phyloP scores from a whole-genome alignment of 345 rosid species.

The Lagerstroemia speciosa region DNA sequence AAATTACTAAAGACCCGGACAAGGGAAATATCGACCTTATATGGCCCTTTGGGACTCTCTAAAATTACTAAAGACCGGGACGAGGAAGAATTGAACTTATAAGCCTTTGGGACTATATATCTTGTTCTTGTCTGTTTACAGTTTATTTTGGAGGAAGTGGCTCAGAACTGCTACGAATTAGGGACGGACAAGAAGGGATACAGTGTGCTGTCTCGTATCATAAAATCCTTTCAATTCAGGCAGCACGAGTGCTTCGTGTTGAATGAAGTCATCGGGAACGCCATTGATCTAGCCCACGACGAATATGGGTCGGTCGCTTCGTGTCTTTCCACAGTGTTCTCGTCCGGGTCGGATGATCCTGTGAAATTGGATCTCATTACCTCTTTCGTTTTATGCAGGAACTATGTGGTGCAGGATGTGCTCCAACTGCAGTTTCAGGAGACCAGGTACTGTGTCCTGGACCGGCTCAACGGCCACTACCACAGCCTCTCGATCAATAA shows the following conservation, averaged over 20 bases:
- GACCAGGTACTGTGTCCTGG: constrained; percentile 5
- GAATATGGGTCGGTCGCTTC: not conserved
- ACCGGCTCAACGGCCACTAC: constrained; percentile 23
- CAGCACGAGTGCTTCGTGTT: not conserved
- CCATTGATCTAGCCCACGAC: not conserved
- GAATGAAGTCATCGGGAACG: not conserved
- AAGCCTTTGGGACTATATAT: too few relatives aligned
- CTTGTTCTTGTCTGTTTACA: not conserved
- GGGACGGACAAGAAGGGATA: not conserved
- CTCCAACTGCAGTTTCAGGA: constrained; percentile 12
- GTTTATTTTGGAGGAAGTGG: not conserved
- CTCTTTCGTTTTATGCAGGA: constrained; percentile 14
- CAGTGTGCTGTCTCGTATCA: not conserved
- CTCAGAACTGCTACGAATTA: not conserved
- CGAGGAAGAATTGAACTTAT: too few relatives aligned
- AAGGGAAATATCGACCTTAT: too few relatives aligned
- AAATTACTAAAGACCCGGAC: not conserved
- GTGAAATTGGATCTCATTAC: not conserved
- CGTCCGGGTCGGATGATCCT: not conserved
- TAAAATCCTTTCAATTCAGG: not conserved
- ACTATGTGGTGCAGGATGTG: constrained; percentile 41
- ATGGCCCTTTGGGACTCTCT: too few relatives aligned
- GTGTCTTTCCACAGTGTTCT: not conserved
- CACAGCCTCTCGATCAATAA: constrained; percentile 25
- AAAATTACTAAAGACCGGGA: too few relatives aligned